These are phyloP conservation scores for Stemphylium lycopersici DNA, from an alignment of 2,329 filamentous ascomycete species.

Conservation along the genomic window DNA sequence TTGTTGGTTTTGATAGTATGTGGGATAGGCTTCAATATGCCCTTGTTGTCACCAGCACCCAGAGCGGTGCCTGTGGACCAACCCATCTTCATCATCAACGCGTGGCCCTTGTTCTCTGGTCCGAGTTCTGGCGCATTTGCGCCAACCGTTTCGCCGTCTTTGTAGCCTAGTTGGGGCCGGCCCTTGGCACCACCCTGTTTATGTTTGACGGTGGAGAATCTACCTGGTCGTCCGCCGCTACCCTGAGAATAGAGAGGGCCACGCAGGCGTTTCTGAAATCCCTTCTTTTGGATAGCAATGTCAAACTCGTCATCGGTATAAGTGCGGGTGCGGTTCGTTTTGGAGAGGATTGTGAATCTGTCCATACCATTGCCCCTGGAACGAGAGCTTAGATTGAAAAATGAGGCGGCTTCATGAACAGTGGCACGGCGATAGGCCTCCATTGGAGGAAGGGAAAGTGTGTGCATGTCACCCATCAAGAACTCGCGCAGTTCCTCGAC, in stretches of 20 bases:
- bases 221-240: slow-evolving; percentile 16
- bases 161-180: slow-evolving; percentile 57
- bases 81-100: slow-evolving; percentile 96
- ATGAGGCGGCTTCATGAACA: slow-evolving; percentile 78
- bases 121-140: slow-evolving; percentile 84
- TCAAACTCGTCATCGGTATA: slow-evolving; percentile 64
- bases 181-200: slow-evolving; percentile 19
- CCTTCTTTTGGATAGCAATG: slow-evolving; percentile 55
- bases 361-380: slow-evolving; percentile 75
- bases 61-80: slow-evolving; percentile 88
- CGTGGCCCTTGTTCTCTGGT: slow-evolving; percentile 78
- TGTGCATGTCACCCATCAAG: slow-evolving; percentile 66
- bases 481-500: slow-evolving; percentile 76
- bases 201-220: slow-evolving; percentile 13
- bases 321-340: slow-evolving; percentile 69
- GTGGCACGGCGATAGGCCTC: slow-evolving; percentile 76
- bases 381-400: slow-evolving; percentile 80
- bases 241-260: slow-evolving; percentile 19
- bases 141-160: slow-evolving; percentile 88
- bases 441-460: slow-evolving; percentile 82
- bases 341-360: slow-evolving; percentile 78
- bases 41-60: slow-evolving; percentile 81
- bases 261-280: slow-evolving; percentile 52
- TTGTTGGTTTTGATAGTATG: slow-evolving; percentile 88
- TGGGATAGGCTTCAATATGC: slow-evolving; percentile 82